Evolutionary conservation across 441 rosid species (phyloP).

Genomic region (Bruguiera hainesii): DNA sequence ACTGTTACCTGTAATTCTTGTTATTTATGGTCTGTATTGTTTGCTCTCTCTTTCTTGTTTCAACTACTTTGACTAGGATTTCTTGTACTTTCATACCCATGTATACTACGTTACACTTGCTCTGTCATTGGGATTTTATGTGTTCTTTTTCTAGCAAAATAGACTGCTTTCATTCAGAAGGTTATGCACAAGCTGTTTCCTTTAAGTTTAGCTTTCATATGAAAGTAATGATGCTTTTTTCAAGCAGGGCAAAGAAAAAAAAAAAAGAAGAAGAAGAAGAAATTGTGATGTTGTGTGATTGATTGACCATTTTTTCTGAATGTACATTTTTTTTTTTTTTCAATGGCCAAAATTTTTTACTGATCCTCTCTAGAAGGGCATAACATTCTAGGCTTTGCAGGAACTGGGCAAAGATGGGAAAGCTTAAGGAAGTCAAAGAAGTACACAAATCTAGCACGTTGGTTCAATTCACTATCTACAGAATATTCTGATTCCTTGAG

Average conservation of each 20-base stretch:
- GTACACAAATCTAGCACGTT: conserved; percentile 66
- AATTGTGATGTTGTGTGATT: background rate
- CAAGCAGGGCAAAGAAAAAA: too few species aligned
- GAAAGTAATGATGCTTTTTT: too few species aligned
- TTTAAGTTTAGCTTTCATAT: too few species aligned
- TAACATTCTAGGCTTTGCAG: conserved; percentile 32
- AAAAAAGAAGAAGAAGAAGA: background rate
- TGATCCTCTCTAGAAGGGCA: background rate
- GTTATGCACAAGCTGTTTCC: too few species aligned
- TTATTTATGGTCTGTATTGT: background rate
- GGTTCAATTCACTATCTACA: conserved; percentile 67
- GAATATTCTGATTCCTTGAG: conserved; percentile 55
- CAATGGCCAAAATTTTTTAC: background rate
- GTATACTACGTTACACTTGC: too few species aligned
- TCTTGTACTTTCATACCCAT: background rate
- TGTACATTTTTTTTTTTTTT: background rate
- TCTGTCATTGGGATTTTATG: too few species aligned
- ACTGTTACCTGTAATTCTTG: background rate
- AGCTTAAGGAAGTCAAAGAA: conserved; percentile 87
- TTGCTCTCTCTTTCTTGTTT: background rate
- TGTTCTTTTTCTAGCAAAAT: too few species aligned
- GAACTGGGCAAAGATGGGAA: conserved; percentile 83
- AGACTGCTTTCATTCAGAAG: too few species aligned
- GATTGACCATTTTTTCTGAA: background rate
- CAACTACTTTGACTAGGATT: background rate